phyloP scores from a whole-genome alignment of 2,329 filamentous ascomycete genomes.

The Byssoonygena ceratinophila region DNA sequence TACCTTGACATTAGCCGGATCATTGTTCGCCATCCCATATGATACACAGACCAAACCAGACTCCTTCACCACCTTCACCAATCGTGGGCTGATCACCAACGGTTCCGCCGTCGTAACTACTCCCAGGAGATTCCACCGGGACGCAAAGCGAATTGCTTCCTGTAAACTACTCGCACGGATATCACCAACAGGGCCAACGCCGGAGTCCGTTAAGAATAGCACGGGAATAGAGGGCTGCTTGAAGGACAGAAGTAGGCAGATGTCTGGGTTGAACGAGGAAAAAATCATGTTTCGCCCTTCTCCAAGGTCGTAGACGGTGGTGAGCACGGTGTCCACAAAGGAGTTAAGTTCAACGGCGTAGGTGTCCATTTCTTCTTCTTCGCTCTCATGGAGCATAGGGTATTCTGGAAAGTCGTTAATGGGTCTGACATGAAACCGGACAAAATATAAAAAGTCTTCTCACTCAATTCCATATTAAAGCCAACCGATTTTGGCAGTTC shows the following conservation, averaged over 20 bases:
- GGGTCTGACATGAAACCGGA: neutral
- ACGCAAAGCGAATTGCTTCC: conserved; percentile 89
- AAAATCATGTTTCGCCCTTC: conserved; percentile 87
- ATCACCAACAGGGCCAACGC: conserved; percentile 69
- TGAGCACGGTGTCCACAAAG: conserved; percentile 87
- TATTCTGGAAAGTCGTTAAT: conserved; percentile 49
- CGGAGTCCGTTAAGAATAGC: conserved; percentile 85
- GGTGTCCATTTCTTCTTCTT: conserved; percentile 87
- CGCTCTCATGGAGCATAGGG: conserved; percentile 90
- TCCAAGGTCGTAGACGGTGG: conserved; percentile 78
- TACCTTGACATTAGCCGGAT: conserved; percentile 75
- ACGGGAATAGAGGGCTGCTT: conserved; percentile 97
- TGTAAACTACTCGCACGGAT: conserved; percentile 84
- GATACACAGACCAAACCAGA: conserved; percentile 87
- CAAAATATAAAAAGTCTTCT: conserved; percentile 22
- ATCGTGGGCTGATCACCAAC: conserved; percentile 73
- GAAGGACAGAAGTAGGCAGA: conserved; percentile 86
- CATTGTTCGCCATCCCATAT: conserved; percentile 86
- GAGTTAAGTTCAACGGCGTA: conserved; percentile 74
- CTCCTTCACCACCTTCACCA: conserved; percentile 90
- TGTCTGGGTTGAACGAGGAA: conserved; percentile 93
- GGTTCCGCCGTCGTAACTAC: conserved; percentile 84
- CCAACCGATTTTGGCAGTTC: conserved; percentile 72
- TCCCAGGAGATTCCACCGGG: conserved; percentile 85
- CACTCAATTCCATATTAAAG: conserved; percentile 97